These are phyloP conservation scores for Picocystis sp. DNA, from an alignment of 163 green algal species.

Conservation along the genomic window DNA sequence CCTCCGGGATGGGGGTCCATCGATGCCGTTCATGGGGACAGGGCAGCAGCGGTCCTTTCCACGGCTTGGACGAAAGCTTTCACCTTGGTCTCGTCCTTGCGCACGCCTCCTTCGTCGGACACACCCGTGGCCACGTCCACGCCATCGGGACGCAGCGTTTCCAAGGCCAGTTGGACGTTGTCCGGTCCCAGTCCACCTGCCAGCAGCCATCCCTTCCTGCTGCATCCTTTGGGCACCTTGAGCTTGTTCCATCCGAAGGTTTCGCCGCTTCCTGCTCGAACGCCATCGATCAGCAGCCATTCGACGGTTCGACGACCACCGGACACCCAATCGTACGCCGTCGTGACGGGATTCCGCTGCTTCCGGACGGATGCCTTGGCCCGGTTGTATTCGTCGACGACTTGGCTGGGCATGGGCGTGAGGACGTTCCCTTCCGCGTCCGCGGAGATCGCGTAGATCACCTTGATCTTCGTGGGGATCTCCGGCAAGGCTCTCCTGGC, in stretches of 20 bases:
- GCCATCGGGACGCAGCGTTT: slow-evolving; percentile 7
- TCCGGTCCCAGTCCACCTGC: slow-evolving; percentile 16
- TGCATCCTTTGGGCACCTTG: slow-evolving; percentile 15
- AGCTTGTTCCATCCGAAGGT: slow-evolving; percentile 22
- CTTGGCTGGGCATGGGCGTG: slow-evolving; percentile 17
- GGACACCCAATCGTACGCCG: slow-evolving; percentile 15
- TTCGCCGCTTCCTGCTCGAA: slow-evolving; percentile 19
- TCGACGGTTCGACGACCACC: slow-evolving; percentile 13
- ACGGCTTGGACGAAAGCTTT: slow-evolving; percentile 13
- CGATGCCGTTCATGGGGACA: too few relatives aligned
- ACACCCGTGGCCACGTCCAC: slow-evolving; percentile 23
- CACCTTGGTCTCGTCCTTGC: slow-evolving; percentile 15
- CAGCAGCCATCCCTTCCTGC: slow-evolving; percentile 19
- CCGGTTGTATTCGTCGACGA: slow-evolving; percentile 4
- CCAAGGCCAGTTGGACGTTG: slow-evolving; percentile 13
- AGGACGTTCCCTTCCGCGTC: slow-evolving; percentile 15
- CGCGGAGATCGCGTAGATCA: slow-evolving; percentile 23
- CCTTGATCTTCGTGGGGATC: slow-evolving; percentile 13
- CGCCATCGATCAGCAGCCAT: slow-evolving; percentile 20
- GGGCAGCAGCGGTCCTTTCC: not conserved
- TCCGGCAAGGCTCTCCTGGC: slow-evolving; percentile 7
- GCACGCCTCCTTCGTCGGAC: slow-evolving; percentile 12
- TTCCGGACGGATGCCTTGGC: slow-evolving; percentile 2
- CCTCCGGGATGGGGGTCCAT: too few relatives aligned
- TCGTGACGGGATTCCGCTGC: not conserved